Evolutionary conservation across 306 rosid species (phyloP), one percentile per base, ranked within the genome.

Genomic region (Lathyrus sativus): DNA sequence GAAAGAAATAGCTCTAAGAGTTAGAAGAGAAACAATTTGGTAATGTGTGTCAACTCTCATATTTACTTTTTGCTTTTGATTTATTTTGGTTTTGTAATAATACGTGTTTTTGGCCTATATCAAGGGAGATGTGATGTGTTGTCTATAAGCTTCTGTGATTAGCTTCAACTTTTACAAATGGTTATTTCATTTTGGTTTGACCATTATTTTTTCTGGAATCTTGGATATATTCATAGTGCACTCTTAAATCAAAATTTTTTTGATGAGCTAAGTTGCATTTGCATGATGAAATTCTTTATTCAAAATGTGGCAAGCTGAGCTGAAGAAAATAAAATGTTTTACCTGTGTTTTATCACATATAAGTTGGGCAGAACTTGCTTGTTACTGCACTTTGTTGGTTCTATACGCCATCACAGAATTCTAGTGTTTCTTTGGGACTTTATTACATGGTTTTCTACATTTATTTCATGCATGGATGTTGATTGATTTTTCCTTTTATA

Each of bases 401-500:
- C 74, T 38, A 6, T 8, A 31, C 11, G 22, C 45, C 60, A 63
- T 63, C 3, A 15, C 50, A 67, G 22, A 44, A 53, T 28, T 71
- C 42, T 33, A 43, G 42, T 35, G 70, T 46, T 65, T 65, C 66
- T 37, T 70, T 65, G 45, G 12, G 53, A 7, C 57, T 58, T 56
- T 59, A 41, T 60, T 53, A 17, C 28, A 28, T 37, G 17, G 13
- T 54, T 41, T 14, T 7, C n/a, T 60, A 39, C 15, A 31, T 28
- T 54, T 15, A 8, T 28, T 42, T 50, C 33, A 12, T 67, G 31
- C 35, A 42, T 72, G 29, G 70, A n/a, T 22, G 26, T 37, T 37
- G 48, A 62, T 76, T 72, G 51, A 17, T 61, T 70, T 53, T 53
- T 5, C 28, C 19, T 39, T 71, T 71, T 71, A 18, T 35, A 35